phyloP scores from a whole-genome alignment of 2,329 filamentous ascomycete genomes.

The Pseudocercospora pini-densiflorae region DNA sequence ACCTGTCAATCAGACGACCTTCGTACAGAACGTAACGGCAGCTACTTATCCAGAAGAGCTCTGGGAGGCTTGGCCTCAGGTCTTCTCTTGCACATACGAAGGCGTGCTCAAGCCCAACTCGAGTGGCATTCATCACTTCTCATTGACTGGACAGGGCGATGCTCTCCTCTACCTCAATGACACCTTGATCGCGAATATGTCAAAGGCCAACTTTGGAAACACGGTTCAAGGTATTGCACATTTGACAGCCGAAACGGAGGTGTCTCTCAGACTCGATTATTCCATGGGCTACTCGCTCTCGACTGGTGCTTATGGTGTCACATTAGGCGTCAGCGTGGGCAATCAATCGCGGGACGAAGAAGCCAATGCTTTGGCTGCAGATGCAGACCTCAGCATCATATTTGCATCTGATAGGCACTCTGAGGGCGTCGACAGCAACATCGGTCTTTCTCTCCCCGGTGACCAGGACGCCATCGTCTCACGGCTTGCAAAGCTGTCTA shows the following conservation, averaged over 20 bases:
- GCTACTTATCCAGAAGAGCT: slow-evolving; percentile 10
- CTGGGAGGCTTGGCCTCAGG: slow-evolving; percentile 18
- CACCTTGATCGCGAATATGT: slow-evolving; percentile 14
- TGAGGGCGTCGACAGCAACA: slow-evolving; percentile 12
- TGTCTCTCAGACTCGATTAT: slow-evolving; percentile 9
- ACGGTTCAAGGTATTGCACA: slow-evolving; percentile 17
- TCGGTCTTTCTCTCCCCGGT: slow-evolving; percentile 10
- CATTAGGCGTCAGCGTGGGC: slow-evolving; percentile 10
- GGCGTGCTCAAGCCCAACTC: slow-evolving; percentile 16
- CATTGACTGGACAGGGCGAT: slow-evolving; percentile 14
- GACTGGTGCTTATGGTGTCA: slow-evolving; percentile 18
- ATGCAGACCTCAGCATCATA: slow-evolving; percentile 16
- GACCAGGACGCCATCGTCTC: slow-evolving; percentile 15
- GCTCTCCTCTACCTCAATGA: slow-evolving; percentile 11
- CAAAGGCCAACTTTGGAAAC: slow-evolving; percentile 20
- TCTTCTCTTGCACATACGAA: slow-evolving; percentile 16
- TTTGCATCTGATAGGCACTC: slow-evolving; percentile 18
- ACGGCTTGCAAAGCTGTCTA: background rate
- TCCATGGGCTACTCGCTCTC: slow-evolving; percentile 21
- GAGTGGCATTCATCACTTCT: slow-evolving; percentile 18
- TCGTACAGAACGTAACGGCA: slow-evolving; percentile 19
- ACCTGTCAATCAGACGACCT: slow-evolving; percentile 8
- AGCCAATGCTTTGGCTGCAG: slow-evolving; percentile 2
- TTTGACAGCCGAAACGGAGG: background rate
- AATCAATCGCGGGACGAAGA: slow-evolving; percentile 9